Percentiles rank a stretch among this genome's conserved stretches.
Evolutionary conservation across 768 basidiomycete genomes (phyloP).

Genomic region (Psilocybe sp.): DNA sequence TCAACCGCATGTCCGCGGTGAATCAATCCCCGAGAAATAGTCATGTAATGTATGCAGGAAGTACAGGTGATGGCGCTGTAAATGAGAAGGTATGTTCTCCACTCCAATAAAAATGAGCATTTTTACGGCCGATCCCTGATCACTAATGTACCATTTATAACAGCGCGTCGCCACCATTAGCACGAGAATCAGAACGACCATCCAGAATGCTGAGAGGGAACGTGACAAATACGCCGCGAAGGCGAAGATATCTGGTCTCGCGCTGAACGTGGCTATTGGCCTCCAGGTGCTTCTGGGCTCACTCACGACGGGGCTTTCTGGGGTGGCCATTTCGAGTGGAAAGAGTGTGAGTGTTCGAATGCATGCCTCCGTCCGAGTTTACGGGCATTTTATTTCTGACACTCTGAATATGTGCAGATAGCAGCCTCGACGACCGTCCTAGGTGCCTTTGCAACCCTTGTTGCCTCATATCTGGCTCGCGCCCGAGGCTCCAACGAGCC

Average conservation of each 20-base stretch:
- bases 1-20: too few relatives aligned
- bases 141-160: background rate
- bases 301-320: constrained; percentile 62
- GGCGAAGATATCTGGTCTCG: constrained; percentile 37
- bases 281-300: constrained; percentile 67
- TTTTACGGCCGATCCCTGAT: background rate
- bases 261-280: constrained; percentile 49
- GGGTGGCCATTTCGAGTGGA: constrained; percentile 32
- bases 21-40: too few relatives aligned
- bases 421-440: constrained; percentile 33
- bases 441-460: constrained; percentile 60
- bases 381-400: background rate
- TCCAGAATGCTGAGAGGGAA: constrained; percentile 41
- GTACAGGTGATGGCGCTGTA: too few relatives aligned
- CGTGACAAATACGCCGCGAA: constrained; percentile 41
- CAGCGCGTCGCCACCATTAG: constrained; percentile 30
- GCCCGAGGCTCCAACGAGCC: constrained; percentile 69
- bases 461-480: constrained; percentile 73
- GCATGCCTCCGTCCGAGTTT: background rate
- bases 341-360: constrained; percentile 30
- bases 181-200: constrained; percentile 51
- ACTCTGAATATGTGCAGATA: constrained; percentile 20
- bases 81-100: too few relatives aligned
- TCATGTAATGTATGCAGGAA: too few relatives aligned
- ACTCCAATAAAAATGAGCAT: background rate